Evolutionary conservation across 768 basidiomycete genomes (phyloP), one percentile per base, ranked within the genome.

Genomic region (Boletus edulis): DNA sequence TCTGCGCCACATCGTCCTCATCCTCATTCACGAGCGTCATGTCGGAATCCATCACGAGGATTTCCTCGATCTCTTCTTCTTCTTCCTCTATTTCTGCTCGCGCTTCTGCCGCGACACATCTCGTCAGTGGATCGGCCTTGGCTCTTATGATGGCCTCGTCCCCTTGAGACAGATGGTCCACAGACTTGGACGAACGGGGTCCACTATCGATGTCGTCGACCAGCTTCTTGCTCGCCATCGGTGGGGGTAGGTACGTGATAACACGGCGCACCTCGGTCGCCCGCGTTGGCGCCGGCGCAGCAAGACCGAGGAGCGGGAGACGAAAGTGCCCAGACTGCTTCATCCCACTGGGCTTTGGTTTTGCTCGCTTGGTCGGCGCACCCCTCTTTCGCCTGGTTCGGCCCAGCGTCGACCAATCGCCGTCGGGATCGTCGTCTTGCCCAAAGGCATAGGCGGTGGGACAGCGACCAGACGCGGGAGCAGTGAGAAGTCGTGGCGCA

Each of bases 211-310:
- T 34, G 34, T 34, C 22, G 12, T 40, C 46, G 13, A 6, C 52
- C 12, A 11, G 40, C 2, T 54, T 45, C 22, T 31, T 44, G 29
- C 9, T 46, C 22, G 40, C 24, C 57, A 44, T 65, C 8, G 66
- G 68, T 5, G 68, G 68, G 2, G 68, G 68, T 1, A 71, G 50
- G 49, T 70, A 70, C 2, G 63, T 70, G 42, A 71, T 64, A 9
- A 71, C 61, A 4, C 68, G 68, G 18, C 31, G 54, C 24, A n/a
- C 51, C 10, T 50, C 46, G 9, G 43, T 37, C 0, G 20, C n/a
- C 8, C 17, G 49, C 12, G 43, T 11, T 31, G 41, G 18, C 12
- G 40, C 8, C 38, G 52, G 6, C n/a, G 24, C 29, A 5, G n/a
- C 32, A 38, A 42, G 34, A 8, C 61, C 49, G 10, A 39, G 46